Base-by-base conservation (phyloP, 1,284 basidiomycete genomes). In the Ceratobasidium sp. region DNA sequence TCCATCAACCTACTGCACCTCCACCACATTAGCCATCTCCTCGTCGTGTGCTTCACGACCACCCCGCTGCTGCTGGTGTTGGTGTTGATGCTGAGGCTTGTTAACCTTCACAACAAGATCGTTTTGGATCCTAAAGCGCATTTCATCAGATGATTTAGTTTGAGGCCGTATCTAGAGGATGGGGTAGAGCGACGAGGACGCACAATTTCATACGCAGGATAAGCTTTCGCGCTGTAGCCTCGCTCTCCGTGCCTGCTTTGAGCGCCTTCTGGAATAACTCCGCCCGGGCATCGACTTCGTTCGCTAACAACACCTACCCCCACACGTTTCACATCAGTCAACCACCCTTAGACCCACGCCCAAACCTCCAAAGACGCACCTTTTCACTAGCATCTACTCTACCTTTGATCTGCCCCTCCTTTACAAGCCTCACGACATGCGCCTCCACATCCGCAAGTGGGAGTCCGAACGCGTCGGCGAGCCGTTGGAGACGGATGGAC, bases 381-480 rank as follows among this genome's bases (percentile, higher is more conserved):
- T 93, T 93, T 78, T 92, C 90, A 78, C 89, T 88, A 76, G 89
- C 89, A 79, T 95, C 94, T 44, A 96, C 89, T 14, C 94, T 83
- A 4, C 88, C 94, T 76, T 90, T 87, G 75, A 96, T 91, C 63
- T 88, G 85, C 0, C 91, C 92, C 1, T 83, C 83, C 78, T 91
- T 88, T 74, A 96, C 94, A 41, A 95, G 85, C 21, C 82, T 80
- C 6, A 93, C 89, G 52, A 95, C 88, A 75, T 91, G 87, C 54
- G 83, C 82, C 79, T 92, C 89, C 18, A 92, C 87, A 73, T 89
- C 87, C 13, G 87, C 86, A 4, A 91, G 82, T 0, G 85, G 84
- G 89, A 93, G 93, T 6, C 95, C 95, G 77, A 97, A 96, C 2
- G 93, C 92, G 1, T 81, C 81, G 47, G 90, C 89, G 91, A 96